Conservation (phyloP, 1,284 basidiomycete genomes). For the Cryptococcus maquisensis region DNA sequence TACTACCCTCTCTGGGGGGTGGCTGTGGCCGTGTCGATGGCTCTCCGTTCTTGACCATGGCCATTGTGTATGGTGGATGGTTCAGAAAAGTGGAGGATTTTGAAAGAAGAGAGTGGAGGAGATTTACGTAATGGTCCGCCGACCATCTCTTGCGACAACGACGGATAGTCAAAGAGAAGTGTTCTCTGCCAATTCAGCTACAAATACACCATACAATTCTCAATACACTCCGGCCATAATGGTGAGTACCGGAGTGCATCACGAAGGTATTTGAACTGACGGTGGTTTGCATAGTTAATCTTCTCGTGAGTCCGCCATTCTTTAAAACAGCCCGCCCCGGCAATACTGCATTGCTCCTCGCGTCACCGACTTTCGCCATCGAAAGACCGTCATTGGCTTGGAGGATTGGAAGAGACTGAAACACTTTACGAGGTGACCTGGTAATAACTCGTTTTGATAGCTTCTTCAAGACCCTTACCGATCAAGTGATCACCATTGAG, state of each 20-base stretch:
- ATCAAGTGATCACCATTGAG: constrained; percentile 94
- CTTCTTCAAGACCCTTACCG: constrained; percentile 98
- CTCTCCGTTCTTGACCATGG: constrained; percentile 10
- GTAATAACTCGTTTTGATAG: constrained; percentile 15
- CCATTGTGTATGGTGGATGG: constrained; percentile 2
- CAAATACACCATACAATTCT: background rate
- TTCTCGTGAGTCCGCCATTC: constrained; percentile 33
- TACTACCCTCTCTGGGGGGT: constrained; percentile 13
- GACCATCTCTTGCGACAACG: too few relatives aligned
- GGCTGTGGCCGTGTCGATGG: constrained; percentile 2
- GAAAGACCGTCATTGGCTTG: background rate
- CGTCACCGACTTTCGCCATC: background rate
- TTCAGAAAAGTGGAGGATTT: background rate
- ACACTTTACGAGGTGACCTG: too few relatives aligned
- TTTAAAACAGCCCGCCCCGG: background rate
- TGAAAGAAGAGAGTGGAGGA: background rate
- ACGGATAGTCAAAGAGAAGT: background rate
- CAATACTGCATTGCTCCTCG: background rate
- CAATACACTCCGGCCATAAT: background rate
- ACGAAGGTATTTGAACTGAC: background rate
- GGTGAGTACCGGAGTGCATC: constrained; percentile 6
- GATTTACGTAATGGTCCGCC: too few relatives aligned
- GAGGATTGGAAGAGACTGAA: too few relatives aligned
- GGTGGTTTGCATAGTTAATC: constrained; percentile 25
- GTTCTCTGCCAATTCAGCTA: background rate